phyloP scores from a whole-genome alignment of 495 filamentous ascomycete genomes.

The Saxophila tyrrhenica region DNA sequence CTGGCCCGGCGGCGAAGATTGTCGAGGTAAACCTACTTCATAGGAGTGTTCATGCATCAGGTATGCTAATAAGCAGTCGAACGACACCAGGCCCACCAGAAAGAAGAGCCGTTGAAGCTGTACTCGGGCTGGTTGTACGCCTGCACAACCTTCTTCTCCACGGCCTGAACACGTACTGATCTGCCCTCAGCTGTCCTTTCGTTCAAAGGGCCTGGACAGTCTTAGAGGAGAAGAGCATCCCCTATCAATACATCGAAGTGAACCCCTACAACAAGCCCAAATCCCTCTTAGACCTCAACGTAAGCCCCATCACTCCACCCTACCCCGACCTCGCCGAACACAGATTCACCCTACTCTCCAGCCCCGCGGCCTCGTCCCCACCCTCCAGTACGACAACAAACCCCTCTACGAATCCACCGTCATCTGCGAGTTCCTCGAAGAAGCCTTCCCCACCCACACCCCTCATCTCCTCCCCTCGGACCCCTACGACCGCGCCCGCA shows the following conservation, averaged over 20 bases:
- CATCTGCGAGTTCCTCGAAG: slow-evolving; percentile 60
- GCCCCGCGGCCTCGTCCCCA: slow-evolving; percentile 60
- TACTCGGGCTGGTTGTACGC: slow-evolving; percentile 49
- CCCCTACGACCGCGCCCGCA: slow-evolving; percentile 47
- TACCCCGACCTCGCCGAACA: neutral
- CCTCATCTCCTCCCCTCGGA: slow-evolving; percentile 41
- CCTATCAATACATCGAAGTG: slow-evolving; percentile 59
- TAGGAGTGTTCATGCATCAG: neutral
- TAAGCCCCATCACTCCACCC: too few species aligned
- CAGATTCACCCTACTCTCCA: too few species aligned
- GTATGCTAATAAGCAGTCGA: neutral
- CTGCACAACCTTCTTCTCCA: slow-evolving; percentile 27
- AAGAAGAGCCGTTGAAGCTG: slow-evolving; percentile 45
- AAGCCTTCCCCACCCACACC: slow-evolving; percentile 42
- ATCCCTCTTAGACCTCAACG: neutral
- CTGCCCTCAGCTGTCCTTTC: slow-evolving; percentile 21
- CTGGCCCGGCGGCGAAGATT: slow-evolving; percentile 38
- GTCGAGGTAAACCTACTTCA: slow-evolving; percentile 24
- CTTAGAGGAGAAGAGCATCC: slow-evolving; percentile 57
- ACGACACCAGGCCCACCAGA: slow-evolving; percentile 30
- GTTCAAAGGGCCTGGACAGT: slow-evolving; percentile 57
- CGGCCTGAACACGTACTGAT: neutral
- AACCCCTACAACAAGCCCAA: slow-evolving; percentile 13
- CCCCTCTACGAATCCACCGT: slow-evolving; percentile 57
- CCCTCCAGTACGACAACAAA: slow-evolving; percentile 41